A percentile compares a stretch with the other conserved stretches of the same genome.
phyloP scores from a whole-genome alignment of 2,329 filamentous ascomycete species.

The Stagonosporopsis tanaceti region DNA sequence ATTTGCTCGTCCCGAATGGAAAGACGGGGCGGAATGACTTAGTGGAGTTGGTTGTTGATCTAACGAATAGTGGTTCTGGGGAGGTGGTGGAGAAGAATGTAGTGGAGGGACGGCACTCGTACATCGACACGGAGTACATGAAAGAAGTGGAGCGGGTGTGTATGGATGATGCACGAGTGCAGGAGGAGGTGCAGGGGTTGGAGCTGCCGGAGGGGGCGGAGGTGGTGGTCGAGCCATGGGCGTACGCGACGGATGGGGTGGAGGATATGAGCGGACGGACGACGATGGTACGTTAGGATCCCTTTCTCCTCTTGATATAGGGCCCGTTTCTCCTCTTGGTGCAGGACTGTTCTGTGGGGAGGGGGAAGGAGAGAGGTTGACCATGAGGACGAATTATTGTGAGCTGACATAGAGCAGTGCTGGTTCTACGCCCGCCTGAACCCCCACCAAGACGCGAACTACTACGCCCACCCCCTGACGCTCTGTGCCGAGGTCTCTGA shows the following conservation, averaged over 20 bases:
- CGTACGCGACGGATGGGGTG: constrained; percentile 63
- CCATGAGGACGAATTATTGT: too few relatives aligned
- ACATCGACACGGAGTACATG: constrained; percentile 60
- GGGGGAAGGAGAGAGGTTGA: too few relatives aligned
- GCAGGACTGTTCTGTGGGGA: too few relatives aligned
- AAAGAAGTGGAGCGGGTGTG: constrained; percentile 58
- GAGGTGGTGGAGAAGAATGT: constrained; percentile 40
- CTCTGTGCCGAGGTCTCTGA: constrained; percentile 62
- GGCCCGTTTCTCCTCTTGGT: too few relatives aligned
- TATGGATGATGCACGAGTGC: constrained; percentile 53
- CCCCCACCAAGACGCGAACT: constrained; percentile 60
- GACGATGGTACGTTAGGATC: constrained; percentile 55
- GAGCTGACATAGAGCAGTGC: constrained; percentile 33
- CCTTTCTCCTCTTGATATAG: too few relatives aligned
- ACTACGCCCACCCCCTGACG: constrained; percentile 66
- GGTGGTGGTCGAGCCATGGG: constrained; percentile 63
- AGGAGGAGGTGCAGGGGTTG: constrained; percentile 52
- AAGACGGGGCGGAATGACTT: constrained; percentile 50
- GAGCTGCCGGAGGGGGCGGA: constrained; percentile 54
- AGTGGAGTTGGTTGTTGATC: constrained; percentile 40
- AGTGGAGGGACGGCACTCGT: constrained; percentile 55
- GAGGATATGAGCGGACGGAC: constrained; percentile 59
- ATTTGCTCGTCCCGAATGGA: constrained; percentile 39
- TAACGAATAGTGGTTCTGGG: constrained; percentile 19
- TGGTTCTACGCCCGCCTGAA: constrained; percentile 51